Evolutionary conservation across 2,329 filamentous ascomycete genomes (phyloP), one percentile per base, ranked within the genome.

Genomic region (Hypocreales sp.): DNA sequence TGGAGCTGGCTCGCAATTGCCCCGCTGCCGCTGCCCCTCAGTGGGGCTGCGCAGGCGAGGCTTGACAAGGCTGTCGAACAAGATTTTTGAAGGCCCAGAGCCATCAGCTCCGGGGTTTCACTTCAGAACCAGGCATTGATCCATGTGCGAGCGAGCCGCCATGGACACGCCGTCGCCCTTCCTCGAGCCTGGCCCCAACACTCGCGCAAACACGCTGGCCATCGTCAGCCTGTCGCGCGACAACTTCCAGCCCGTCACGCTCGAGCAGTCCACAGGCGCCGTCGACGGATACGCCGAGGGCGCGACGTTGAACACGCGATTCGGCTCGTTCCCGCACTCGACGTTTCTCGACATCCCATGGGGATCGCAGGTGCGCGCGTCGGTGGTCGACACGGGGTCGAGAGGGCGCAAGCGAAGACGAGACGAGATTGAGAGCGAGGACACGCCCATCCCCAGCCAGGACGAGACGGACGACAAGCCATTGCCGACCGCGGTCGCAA

Each of bases 331-430:
- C 34, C 80, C 81, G 0, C 81, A 87, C 47, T 78, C 69, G 8
- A 86, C 80, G 0, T 55, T 87, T 24, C 66, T 93, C 30, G 64
- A 72, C 5, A 61, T 84, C 29, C 79, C 81, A 22, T 95, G 87
- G 87, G 90, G 90, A 16, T 83, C 80, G 6, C 90, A 95, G 48
- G 75, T 95, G 14, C 68, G 82, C 25, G 90, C 90, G 7, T 93
- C 84, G 2, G 72, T 77, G 18, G 84, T 94, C 31, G 82, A 94
- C 44, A 94, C 86, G 0, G 84, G 86, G 9, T 90, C 83, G n/a
- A 65, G 84, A 40, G 83, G 83, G 19, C 68, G 79, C 27, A 78
- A 76, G 51, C 61, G 67, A 29, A 74, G 74, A 47, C 50, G 59
- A 11, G 57, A 29, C 12, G 31, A 59, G 28, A 50, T 45, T 5